Percentiles rank a stretch among this genome's conserved stretches.
Conservation (phyloP, 306 rosid species). For the Lotus japonicus region DNA sequence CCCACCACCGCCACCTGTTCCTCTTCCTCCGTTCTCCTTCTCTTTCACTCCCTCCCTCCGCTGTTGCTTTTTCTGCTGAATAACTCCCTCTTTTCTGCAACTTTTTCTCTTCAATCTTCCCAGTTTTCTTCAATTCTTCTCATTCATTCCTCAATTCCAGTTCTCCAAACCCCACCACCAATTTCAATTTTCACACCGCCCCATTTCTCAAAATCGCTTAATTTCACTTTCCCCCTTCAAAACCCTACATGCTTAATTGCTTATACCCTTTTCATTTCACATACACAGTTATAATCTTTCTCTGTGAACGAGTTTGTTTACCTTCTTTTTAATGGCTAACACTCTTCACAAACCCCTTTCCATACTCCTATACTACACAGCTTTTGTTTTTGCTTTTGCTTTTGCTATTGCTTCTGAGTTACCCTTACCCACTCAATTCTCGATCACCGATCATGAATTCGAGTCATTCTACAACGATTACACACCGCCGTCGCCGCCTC, state of each 20-base stretch:
- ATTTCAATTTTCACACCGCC: neutral
- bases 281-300: no score
- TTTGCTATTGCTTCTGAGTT: no score
- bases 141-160: neutral
- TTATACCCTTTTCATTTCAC: no score
- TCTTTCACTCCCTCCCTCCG: neutral
- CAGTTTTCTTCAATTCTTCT: neutral
- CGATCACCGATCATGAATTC: slow-evolving; percentile 39
- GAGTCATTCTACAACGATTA: slow-evolving; percentile 60
- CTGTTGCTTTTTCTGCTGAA: neutral
- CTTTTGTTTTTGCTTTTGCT: neutral
- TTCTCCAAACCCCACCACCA: neutral
- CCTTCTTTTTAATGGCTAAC: slow-evolving; percentile 52
- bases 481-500: slow-evolving; percentile 83
- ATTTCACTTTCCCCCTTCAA: neutral
- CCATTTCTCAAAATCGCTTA: neutral
- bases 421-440: slow-evolving; percentile 37
- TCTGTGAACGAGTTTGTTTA: slow-evolving; percentile 37
- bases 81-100: neutral
- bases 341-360: slow-evolving; percentile 20
- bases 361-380: slow-evolving; percentile 9
- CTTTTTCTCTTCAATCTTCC: neutral
- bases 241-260: no score
- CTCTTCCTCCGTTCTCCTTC: neutral
- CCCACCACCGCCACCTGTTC: neutral